Conservation (phyloP, 2,329 filamentous ascomycete genomes). For the Macrophomina phaseolina region DNA sequence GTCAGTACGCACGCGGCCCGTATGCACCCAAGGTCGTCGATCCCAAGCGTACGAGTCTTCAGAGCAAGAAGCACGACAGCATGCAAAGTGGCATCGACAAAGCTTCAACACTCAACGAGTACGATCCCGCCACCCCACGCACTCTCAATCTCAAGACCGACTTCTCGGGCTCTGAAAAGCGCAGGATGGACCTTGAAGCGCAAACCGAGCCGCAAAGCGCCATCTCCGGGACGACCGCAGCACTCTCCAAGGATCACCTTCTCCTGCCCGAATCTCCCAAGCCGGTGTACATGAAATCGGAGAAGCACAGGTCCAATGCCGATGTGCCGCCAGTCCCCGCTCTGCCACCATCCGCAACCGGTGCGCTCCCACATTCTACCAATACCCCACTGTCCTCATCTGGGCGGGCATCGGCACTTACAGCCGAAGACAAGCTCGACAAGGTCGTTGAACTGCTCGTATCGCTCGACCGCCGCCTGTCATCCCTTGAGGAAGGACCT, state of each 20-base stretch:
- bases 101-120: slow-evolving; percentile 20
- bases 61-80: slow-evolving; percentile 26
- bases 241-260: slow-evolving; percentile 26
- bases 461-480: slow-evolving; percentile 24
- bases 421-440: slow-evolving; percentile 24
- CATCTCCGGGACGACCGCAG: slow-evolving; percentile 26
- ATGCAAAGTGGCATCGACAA: slow-evolving; percentile 11
- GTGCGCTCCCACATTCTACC: neutral
- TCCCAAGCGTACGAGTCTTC: slow-evolving; percentile 9
- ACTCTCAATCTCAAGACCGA: slow-evolving; percentile 27
- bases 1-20: slow-evolving; percentile 45
- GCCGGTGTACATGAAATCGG: slow-evolving; percentile 15
- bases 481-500: slow-evolving; percentile 21
- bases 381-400: slow-evolving; percentile 5
- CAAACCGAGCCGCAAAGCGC: slow-evolving; percentile 22
- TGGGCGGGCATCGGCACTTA: neutral
- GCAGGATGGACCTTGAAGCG: slow-evolving; percentile 24
- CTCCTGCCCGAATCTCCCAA: slow-evolving; percentile 26
- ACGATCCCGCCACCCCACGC: neutral
- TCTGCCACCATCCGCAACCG: slow-evolving; percentile 8
- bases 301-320: slow-evolving; percentile 4
- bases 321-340: slow-evolving; percentile 24
- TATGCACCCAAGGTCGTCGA: slow-evolving; percentile 3
- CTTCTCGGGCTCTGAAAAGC: slow-evolving; percentile 19
- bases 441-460: slow-evolving; percentile 27